These are phyloP conservation scores for Volvox reticuliferus DNA, from an alignment of 139 green algal species.

Conservation along the genomic window DNA sequence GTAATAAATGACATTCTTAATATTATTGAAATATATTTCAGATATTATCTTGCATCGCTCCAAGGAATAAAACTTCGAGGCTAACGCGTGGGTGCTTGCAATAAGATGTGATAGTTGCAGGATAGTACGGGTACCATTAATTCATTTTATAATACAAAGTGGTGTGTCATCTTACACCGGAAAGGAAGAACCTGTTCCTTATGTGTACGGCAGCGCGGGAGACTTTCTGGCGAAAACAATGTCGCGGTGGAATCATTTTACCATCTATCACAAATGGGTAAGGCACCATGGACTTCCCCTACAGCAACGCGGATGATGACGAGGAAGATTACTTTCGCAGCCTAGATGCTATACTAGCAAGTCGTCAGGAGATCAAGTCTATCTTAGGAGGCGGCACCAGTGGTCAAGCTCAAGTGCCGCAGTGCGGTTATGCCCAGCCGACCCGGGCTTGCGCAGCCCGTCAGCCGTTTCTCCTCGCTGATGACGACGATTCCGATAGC, in stretches of 20 bases:
- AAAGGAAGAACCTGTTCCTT: too few relatives aligned
- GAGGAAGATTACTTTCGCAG: conserved; percentile 33
- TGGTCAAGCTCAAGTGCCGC: not conserved
- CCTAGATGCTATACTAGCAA: not conserved
- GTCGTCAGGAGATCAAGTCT: not conserved
- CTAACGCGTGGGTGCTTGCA: too few relatives aligned
- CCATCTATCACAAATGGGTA: too few relatives aligned
- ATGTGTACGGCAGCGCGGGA: too few relatives aligned
- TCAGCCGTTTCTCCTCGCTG: not conserved
- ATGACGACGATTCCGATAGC: not conserved
- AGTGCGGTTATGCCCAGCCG: not conserved
- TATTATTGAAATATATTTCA: conserved; percentile 5
- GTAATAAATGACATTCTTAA: conserved; percentile 13
- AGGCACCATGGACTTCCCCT: not conserved
- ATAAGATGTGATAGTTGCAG: too few relatives aligned
- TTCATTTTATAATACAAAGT: too few relatives aligned
- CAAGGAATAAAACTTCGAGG: conserved; percentile 1
- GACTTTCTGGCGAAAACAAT: too few relatives aligned
- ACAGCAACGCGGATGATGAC: not conserved
- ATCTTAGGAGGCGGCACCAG: not conserved
- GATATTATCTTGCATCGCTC: not conserved
- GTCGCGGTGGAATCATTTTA: too few relatives aligned
- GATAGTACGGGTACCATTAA: too few relatives aligned
- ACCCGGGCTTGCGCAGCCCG: not conserved
- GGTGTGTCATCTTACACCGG: too few relatives aligned